Base-by-base conservation (phyloP, 768 basidiomycete genomes). In the Steccherinum ochraceum region DNA sequence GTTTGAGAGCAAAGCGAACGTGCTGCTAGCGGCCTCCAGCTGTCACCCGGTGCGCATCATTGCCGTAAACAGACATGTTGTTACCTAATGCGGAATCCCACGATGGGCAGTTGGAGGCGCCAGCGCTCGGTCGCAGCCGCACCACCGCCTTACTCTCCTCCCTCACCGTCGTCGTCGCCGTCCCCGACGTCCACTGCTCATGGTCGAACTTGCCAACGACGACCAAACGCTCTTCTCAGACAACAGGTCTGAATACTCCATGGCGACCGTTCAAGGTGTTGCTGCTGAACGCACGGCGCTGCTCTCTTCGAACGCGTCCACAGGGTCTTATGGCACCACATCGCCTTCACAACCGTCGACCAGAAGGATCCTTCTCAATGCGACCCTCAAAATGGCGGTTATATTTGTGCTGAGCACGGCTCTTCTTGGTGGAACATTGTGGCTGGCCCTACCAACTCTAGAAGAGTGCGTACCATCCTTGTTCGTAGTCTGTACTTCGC, bases 371-470 rank as follows among this genome's bases (percentile, higher is more conserved):
- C 76, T 96, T 57, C 70, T 93, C 68, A 79, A 81, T 61, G 91
- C 93, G 0, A 84, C 86, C 0, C 66, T 93, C 55, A 93, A 93
- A 72, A 89, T 94, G 77, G 83, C 83, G 13, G 69, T 76, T 24
- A 74, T 97, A 49, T 94, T 96, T 64, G 44, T 82, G 47, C 48
- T 85, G 24, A 84, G 88, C 59, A 80, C 84, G 1, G 47, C 81
- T 1, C 49, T 90, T 20, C 81, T 98, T 2, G 87, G 84, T 2
- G 80, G 84, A 7, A 84, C 78, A 0, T 76, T 97, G n/a, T 91
- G 81, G 76, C 66, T 91, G 3, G 84, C 90, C 0, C 72, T 94
- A 39, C 93, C 93, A 1, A 78, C 82, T 4, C 67, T 95, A 53
- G 81, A 90, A 52, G 77, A 81, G 89, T 89, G 59, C 61, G 89